Conservation (phyloP, 2,329 filamentous ascomycete species). For the Talaromyces sp. region DNA sequence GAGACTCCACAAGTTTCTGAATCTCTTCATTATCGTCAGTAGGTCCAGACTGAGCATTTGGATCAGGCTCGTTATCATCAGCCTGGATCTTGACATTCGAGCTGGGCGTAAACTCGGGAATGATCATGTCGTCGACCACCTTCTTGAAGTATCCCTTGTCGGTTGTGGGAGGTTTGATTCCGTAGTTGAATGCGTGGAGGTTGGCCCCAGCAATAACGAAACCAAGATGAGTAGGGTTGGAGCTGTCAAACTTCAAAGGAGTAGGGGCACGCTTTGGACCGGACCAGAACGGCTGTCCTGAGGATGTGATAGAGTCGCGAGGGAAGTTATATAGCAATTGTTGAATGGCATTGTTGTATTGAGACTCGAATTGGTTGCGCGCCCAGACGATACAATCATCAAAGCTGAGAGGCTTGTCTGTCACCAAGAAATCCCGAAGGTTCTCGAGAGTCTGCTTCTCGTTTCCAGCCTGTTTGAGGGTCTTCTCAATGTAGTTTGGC, state of each 20-base stretch:
- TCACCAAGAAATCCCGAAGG: constrained; percentile 84
- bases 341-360: constrained; percentile 95
- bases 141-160: constrained; percentile 71
- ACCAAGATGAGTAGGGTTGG: constrained; percentile 80
- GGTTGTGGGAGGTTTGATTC: constrained; percentile 79
- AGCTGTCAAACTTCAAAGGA: constrained; percentile 80
- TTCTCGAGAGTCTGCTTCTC: constrained; percentile 92
- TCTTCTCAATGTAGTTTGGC: constrained; percentile 82
- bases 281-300: constrained; percentile 93
- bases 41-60: constrained; percentile 64
- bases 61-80: constrained; percentile 91
- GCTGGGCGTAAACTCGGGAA: constrained; percentile 91
- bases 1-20: constrained; percentile 65
- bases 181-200: constrained; percentile 96
- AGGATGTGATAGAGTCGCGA: constrained; percentile 84
- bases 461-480: constrained; percentile 88
- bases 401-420: constrained; percentile 85
- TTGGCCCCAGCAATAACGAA: constrained; percentile 89
- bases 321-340: constrained; percentile 97
- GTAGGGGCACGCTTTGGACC: constrained; percentile 96
- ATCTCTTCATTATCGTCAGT: constrained; percentile 74
- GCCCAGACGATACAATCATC: constrained; percentile 98
- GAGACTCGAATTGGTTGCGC: constrained; percentile 87
- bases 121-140: constrained; percentile 86
- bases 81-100: constrained; percentile 94